Base-by-base conservation (phyloP, 202 grass and related monocot species). In the Bolboschoenoplectus hybrid region DNA sequence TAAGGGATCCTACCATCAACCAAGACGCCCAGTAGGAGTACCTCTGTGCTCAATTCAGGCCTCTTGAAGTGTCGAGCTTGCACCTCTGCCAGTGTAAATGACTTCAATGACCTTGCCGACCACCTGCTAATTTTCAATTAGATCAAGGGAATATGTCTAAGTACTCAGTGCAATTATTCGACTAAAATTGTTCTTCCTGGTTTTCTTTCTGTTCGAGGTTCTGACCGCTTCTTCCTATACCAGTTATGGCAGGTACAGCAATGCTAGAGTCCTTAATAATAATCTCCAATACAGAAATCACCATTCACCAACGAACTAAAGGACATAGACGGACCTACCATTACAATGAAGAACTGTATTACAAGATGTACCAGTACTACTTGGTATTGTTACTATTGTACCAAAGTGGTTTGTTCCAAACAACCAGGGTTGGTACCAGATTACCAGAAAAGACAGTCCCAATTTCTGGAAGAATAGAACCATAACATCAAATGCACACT, bases 41-140 rank as follows among this genome's bases (percentile, higher is more conserved):
- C 86, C 82, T 99, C 92, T 0, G 97, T 97, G 45, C 90, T 92
- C 10, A 92, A 92, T 60, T 91, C 88, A 36, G 90, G 86, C 64
- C 95, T 93, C 77, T 90, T 94, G 75, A 97, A 92, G 83, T 94
- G 94, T 53, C 90, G 74, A 11, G 97, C 97, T 81, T 99, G 92
- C 72, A 97, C 66, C 61, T 99, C 97, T 4, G 85, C 90, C 89
- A 99, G 87, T 19, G 83, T 81, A 82, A 99, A 96, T 36, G 93
- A 91, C 64, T 93, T 89, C 81, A 99, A 86, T 12, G 88, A 88
- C 87, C 91, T 91, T 60, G 91, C 90, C n/a, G 97, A 99, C 92
- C 93, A 99, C 61, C 97, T 99, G 85, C 14, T 50, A 63, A 19
- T 64, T 85, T 82, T 85, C 53, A 7, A 60, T 19, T 36, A 60